phyloP scores from a whole-genome alignment of 2,329 filamentous ascomycete genomes.

The Arthrobotrys entomopaga region DNA sequence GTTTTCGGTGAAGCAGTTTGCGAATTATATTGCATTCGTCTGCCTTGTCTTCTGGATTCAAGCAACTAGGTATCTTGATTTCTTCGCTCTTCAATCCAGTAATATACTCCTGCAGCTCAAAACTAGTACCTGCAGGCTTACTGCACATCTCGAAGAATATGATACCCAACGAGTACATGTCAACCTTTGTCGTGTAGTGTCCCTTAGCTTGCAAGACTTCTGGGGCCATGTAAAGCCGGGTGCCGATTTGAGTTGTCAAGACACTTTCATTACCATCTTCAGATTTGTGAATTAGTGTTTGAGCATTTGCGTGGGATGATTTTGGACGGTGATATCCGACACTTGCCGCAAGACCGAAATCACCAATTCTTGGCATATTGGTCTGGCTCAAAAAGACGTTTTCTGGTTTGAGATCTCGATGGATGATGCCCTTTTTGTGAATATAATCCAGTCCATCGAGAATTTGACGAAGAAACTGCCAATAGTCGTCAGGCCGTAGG shows the following conservation, averaged over 20 bases:
- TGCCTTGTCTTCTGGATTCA: conserved; percentile 40
- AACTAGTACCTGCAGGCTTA: conserved; percentile 63
- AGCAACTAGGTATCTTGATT: conserved; percentile 44
- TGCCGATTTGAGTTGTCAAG: conserved; percentile 71
- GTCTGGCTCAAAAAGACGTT: conserved; percentile 95
- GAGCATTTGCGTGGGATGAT: conserved; percentile 60
- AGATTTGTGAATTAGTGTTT: conserved; percentile 11
- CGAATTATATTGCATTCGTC: conserved; percentile 47
- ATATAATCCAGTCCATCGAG: conserved; percentile 90
- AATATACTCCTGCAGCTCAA: conserved; percentile 66
- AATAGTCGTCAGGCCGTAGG: conserved; percentile 79
- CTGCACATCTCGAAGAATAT: conserved; percentile 98
- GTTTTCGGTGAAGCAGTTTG: conserved; percentile 34
- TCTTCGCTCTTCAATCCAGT: conserved; percentile 40
- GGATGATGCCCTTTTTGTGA: conserved; percentile 88
- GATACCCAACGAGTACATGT: conserved; percentile 97
- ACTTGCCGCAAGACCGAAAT: conserved; percentile 93
- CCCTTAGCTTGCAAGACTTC: conserved; percentile 81
- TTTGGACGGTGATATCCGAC: conserved; percentile 77
- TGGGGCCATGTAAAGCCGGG: conserved; percentile 90
- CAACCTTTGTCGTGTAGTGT: conserved; percentile 90
- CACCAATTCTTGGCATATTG: conserved; percentile 93
- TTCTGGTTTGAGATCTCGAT: conserved; percentile 95
- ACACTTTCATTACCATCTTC: conserved; percentile 54
- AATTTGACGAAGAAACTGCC: conserved; percentile 90